Evolutionary conservation across 75 land plant genomes (phyloP).

Genomic region (Picea sitchensis): DNA sequence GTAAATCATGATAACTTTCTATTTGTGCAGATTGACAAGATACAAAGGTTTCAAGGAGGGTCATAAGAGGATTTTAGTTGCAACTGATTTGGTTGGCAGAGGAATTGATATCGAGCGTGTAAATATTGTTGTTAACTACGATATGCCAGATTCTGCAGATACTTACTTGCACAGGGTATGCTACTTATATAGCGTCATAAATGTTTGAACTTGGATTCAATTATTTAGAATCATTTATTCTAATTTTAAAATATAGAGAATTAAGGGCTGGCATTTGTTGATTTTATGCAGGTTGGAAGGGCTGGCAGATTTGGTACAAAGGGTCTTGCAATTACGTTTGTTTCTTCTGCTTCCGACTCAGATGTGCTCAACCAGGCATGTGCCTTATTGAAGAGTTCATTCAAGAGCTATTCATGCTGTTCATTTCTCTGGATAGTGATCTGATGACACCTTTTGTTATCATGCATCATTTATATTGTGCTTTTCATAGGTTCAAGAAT

Average conservation of each 20-base stretch:
- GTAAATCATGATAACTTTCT: background rate
- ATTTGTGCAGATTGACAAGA: slow-evolving; percentile 62
- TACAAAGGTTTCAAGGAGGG: slow-evolving; percentile 99
- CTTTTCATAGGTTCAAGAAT: background rate
- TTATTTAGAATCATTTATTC: background rate
- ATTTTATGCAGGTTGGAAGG: slow-evolving; percentile 75
- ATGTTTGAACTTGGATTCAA: background rate
- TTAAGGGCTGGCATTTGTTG: background rate
- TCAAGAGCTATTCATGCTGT: background rate
- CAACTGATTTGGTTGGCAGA: slow-evolving; percentile 98
- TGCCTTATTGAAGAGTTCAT: background rate
- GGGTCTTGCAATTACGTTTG: slow-evolving; percentile 97
- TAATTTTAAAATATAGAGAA: background rate
- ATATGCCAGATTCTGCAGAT: slow-evolving; percentile 99
- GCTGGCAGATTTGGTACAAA: slow-evolving; percentile 99
- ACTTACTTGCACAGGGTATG: slow-evolving; percentile 96
- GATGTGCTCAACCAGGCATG: slow-evolving; percentile 92
- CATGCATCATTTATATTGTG: background rate
- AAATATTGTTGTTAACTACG: slow-evolving; percentile 98
- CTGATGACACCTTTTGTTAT: background rate
- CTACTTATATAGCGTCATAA: background rate
- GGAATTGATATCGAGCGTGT: slow-evolving; percentile 99
- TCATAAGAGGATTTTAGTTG: slow-evolving; percentile 90
- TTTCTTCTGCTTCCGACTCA: slow-evolving; percentile 89
- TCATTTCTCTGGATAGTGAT: background rate